A percentile compares a stretch with the other conserved stretches of the same genome.
Conservation (phyloP, 2,329 filamentous ascomycete species). For the Aspergillus pseudoterreus region DNA sequence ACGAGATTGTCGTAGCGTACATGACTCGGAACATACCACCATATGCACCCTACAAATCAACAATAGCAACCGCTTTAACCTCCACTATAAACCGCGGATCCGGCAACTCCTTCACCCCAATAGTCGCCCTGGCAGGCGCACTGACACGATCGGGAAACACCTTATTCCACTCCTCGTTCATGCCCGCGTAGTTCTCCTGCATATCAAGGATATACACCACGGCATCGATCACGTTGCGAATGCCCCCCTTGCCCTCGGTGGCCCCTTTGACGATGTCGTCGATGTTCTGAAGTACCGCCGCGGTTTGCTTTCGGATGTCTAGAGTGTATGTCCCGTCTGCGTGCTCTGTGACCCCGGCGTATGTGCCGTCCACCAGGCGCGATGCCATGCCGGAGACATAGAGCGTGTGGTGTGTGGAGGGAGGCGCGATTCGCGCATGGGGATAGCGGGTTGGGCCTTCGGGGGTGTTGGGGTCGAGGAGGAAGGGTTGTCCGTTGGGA, state of each 20-base stretch:
- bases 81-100: neutral
- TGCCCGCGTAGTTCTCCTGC: slow-evolving; percentile 41
- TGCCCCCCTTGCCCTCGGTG: slow-evolving; percentile 31
- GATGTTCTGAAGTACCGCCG: slow-evolving; percentile 36
- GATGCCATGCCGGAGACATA: slow-evolving; percentile 41
- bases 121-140: slow-evolving; percentile 25
- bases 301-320: slow-evolving; percentile 38
- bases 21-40: no score
- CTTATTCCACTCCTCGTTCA: slow-evolving; percentile 49
- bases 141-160: slow-evolving; percentile 34
- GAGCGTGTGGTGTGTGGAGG: slow-evolving; percentile 32
- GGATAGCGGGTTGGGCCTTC: slow-evolving; percentile 28
- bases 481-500: slow-evolving; percentile 32
- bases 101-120: neutral
- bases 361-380: slow-evolving; percentile 32
- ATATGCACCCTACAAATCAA: neutral
- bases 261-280: slow-evolving; percentile 38
- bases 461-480: slow-evolving; percentile 28
- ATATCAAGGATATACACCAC: slow-evolving; percentile 43
- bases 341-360: slow-evolving; percentile 34
- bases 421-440: slow-evolving; percentile 35
- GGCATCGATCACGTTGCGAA: slow-evolving; percentile 39
- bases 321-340: slow-evolving; percentile 31
- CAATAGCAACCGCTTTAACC: neutral
- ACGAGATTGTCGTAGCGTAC: no score